A percentile compares a stretch with the other conserved stretches of the same genome.
phyloP scores from a whole-genome alignment of 2,329 filamentous ascomycete genomes.

The Thielaviopsis punctulata region DNA sequence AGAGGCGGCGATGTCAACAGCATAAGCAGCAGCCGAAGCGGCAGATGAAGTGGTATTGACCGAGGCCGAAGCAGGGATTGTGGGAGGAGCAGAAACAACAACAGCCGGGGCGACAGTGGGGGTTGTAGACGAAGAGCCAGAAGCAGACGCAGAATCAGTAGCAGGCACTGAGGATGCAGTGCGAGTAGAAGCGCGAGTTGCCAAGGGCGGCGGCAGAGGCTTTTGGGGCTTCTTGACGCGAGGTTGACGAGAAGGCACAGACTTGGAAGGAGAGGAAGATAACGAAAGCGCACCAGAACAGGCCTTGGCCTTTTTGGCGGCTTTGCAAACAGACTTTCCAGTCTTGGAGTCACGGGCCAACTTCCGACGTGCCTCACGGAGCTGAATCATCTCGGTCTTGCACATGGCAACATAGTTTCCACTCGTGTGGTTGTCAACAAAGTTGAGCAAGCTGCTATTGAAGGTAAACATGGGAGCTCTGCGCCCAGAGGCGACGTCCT shows the following conservation, averaged over 20 bases:
- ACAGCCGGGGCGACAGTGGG: not conserved
- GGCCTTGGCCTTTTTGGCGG: too few species aligned
- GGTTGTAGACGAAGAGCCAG: not conserved
- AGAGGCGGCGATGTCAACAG: not conserved
- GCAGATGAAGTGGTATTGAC: not conserved
- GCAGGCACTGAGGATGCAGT: too few species aligned
- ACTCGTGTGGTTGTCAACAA: too few species aligned
- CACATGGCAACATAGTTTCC: not conserved
- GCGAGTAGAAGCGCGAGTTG: not conserved
- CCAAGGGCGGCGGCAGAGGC: not conserved
- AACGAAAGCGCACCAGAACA: too few species aligned
- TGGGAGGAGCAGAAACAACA: not conserved
- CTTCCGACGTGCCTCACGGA: not conserved
- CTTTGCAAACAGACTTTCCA: too few species aligned
- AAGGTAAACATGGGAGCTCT: not conserved
- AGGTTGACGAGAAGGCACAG: not conserved
- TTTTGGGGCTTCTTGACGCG: not conserved
- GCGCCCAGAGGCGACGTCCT: not conserved
- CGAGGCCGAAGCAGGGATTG: not conserved
- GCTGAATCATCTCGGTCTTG: not conserved
- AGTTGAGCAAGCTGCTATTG: not conserved
- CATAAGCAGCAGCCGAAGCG: not conserved
- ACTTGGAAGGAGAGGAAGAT: not conserved
- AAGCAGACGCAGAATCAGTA: too few species aligned
- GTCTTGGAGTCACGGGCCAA: too few species aligned